A percentile compares a stretch with the other conserved stretches of the same genome.
Evolutionary conservation across 805 yeast genomes (phyloP).

Genomic region (Lipomyces orientalis): DNA sequence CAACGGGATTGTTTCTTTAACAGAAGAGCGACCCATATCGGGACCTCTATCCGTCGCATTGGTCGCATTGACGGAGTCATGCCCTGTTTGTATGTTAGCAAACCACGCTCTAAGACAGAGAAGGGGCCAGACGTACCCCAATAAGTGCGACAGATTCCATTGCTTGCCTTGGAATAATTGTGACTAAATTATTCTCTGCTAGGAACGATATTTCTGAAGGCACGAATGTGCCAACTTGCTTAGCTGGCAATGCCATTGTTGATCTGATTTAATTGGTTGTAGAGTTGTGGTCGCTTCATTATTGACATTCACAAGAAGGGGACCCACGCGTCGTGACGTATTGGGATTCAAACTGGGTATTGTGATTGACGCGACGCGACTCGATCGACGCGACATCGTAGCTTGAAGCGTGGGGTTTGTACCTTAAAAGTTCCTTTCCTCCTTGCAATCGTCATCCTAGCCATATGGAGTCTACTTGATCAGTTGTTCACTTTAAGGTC

Average conservation of each 20-base stretch:
- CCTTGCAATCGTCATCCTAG: no score
- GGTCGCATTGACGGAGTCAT: constrained; percentile 66
- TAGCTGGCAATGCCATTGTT: constrained; percentile 68
- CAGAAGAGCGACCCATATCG: constrained; percentile 86
- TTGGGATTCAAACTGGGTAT: no score
- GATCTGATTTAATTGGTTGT: background rate
- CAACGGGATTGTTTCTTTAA: constrained; percentile 86
- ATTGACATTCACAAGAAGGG: background rate
- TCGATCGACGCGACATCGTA: no score
- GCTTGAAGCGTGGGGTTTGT: no score
- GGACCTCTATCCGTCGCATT: constrained; percentile 70
- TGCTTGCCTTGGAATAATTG: constrained; percentile 78
- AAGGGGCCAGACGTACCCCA: constrained; percentile 55
- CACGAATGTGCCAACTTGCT: constrained; percentile 60
- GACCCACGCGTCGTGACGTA: no score
- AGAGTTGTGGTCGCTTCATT: background rate
- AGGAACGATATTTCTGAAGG: constrained; percentile 82
- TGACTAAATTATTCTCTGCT: constrained; percentile 78
- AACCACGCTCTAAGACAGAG: constrained; percentile 31
- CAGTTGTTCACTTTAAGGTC: no score
- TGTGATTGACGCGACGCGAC: no score
- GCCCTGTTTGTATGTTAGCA: constrained; percentile 41
- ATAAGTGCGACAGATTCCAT: constrained; percentile 69
- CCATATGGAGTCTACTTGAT: no score
- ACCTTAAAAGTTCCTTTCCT: no score